Evolutionary conservation across 2,329 filamentous ascomycete species (phyloP), one percentile per base, ranked within the genome.

Genomic region (Apiospora kogelbergensis): DNA sequence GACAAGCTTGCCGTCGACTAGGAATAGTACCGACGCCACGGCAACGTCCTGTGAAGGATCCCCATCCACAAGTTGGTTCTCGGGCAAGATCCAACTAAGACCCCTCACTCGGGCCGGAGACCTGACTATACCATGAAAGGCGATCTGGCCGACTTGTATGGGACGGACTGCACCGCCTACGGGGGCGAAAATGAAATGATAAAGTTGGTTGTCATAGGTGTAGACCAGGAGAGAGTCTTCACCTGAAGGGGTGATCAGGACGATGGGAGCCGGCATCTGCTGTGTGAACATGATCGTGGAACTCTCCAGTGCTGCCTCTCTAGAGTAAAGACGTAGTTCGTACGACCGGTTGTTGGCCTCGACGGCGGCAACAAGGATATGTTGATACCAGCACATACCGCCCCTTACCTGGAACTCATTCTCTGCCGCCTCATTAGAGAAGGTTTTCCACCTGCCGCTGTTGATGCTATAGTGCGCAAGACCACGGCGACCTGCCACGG

Each of bases 331-430:
- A n/a, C 96, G 92, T 65, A 99, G 82, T 83, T 97, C 92, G 75
- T 94, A 94, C 26, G 90, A 90, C 73, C 90, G 42, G 26, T 53
- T 88, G 73, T 92, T 93, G 67, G 89, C 90, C 80, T 99, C 96
- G n/a, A 98, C 91, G 4, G 95, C 94, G 46, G 94, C 95, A 68
- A 98, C 93, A 22, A 99, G 85, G 41, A 98, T 93, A 80, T 99
- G 95, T 73, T 97, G 94, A 78, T 97, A 95, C 96, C 96, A 99
- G 78, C 95, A 98, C 95, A 99, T 97, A 7, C 96, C 96, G 65
- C 96, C 96, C 71, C 95, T 87, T 17, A 99, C 93, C 30, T 94
- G 90, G 77, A 99, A 99, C 71, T 95, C 93, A 74, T 95, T 94
- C 80, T 98, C 96, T 76, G 91, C 88, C 40, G 87, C 89, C 33